A percentile compares a stretch with the other conserved stretches of the same genome.
Conservation (phyloP, 148 eudicot species). For the Persicaria tinctoria region DNA sequence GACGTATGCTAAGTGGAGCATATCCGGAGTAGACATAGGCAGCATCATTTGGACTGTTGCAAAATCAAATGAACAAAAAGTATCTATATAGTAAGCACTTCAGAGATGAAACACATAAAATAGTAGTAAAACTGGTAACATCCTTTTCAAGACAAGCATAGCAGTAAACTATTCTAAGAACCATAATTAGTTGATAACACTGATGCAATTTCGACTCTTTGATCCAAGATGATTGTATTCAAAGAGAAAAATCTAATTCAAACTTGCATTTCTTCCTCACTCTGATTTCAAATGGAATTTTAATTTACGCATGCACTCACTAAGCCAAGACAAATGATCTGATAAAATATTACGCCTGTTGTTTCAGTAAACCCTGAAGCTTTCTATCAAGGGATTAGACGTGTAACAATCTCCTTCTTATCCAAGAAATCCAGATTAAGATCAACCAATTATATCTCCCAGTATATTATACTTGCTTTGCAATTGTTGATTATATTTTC, state of each 20-base stretch:
- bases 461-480: slow-evolving; percentile 3
- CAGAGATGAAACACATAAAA: background rate
- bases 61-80: slow-evolving; percentile 13
- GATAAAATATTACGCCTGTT: background rate
- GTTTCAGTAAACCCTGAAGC: background rate
- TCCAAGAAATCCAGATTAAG: background rate
- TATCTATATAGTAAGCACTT: slow-evolving; percentile 1
- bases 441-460: background rate
- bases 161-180: background rate
- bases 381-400: background rate
- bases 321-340: background rate
- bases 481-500: background rate
- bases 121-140: background rate
- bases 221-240: background rate
- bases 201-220: background rate
- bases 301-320: background rate
- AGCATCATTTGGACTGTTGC: slow-evolving; percentile 79
- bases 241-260: background rate
- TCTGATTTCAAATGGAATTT: background rate
- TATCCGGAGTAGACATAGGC: slow-evolving; percentile 97
- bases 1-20: slow-evolving; percentile 97
- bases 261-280: background rate
- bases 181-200: background rate
- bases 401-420: background rate
- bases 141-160: background rate